Conservation (phyloP, 2,329 filamentous ascomycete species). For the Diatrype stigma region DNA sequence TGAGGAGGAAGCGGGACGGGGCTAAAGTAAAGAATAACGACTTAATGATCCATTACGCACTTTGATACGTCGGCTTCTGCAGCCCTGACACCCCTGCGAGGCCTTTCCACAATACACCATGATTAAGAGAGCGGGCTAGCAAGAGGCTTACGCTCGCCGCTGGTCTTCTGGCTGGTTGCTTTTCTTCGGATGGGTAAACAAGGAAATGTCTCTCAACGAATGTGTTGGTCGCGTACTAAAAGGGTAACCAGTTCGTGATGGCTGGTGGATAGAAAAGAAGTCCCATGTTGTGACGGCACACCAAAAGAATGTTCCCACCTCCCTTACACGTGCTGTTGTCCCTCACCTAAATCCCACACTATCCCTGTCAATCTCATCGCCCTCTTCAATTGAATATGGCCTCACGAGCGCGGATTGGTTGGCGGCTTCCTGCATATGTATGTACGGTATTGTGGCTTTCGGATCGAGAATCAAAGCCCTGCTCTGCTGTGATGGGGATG, state of each 20-base stretch:
- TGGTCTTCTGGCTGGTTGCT: background rate
- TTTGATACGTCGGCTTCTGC: conserved; percentile 52
- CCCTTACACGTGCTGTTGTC: background rate
- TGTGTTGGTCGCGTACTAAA: conserved; percentile 6
- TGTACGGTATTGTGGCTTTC: background rate
- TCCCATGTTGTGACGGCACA: background rate
- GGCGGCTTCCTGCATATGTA: background rate
- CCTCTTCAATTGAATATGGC: background rate
- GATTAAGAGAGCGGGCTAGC: conserved; percentile 6
- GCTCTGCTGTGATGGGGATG: background rate
- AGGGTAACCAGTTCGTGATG: background rate
- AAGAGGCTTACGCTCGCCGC: conserved; percentile 1
- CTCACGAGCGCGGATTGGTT: background rate
- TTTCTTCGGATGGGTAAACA: background rate
- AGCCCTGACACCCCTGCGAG: conserved; percentile 51
- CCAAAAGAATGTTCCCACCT: background rate
- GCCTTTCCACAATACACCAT: conserved; percentile 58
- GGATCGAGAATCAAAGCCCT: background rate
- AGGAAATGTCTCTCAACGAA: conserved; percentile 1
- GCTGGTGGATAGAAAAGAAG: background rate
- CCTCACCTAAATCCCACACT: background rate
- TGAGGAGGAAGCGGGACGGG: conserved; percentile 2
- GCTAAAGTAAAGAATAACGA: background rate
- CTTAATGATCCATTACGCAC: conserved; percentile 30
- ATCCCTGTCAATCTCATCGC: background rate